Evolutionary conservation across 1,139 yeast genomes (phyloP).

Genomic region (Diutina ranongensis): DNA sequence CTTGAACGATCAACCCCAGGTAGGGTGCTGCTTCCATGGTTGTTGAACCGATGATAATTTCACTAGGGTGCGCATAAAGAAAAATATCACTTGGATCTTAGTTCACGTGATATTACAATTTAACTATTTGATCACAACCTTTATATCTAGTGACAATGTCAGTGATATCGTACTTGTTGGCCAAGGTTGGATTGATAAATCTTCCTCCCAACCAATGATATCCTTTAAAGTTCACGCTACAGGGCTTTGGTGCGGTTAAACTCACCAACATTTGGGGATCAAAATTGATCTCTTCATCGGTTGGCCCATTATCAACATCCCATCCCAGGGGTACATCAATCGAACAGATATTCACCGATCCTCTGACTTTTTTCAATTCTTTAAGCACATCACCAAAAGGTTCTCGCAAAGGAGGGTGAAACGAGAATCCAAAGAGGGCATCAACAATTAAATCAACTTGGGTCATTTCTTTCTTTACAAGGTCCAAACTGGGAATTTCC

Average conservation of each 20-base stretch:
- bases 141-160: slow-evolving; percentile 7
- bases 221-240: slow-evolving; percentile 39
- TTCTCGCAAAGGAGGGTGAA: slow-evolving; percentile 74
- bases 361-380: slow-evolving; percentile 25
- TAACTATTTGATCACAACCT: neutral
- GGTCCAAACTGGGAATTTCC: slow-evolving; percentile 27
- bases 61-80: too few relatives aligned
- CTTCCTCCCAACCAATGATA: slow-evolving; percentile 85
- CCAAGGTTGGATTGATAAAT: slow-evolving; percentile 56
- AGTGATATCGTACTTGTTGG: slow-evolving; percentile 60
- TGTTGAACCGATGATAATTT: too few relatives aligned
- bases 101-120: too few relatives aligned
- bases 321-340: slow-evolving; percentile 95
- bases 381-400: slow-evolving; percentile 59
- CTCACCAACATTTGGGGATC: slow-evolving; percentile 63
- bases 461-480: slow-evolving; percentile 15
- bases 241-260: slow-evolving; percentile 90
- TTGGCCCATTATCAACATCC: slow-evolving; percentile 88
- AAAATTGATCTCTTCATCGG: slow-evolving; percentile 24
- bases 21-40: slow-evolving; percentile 4
- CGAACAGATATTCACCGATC: slow-evolving; percentile 51
- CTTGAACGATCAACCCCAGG: slow-evolving; percentile 1
- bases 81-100: too few relatives aligned
- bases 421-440: slow-evolving; percentile 87
- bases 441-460: slow-evolving; percentile 42